Evolutionary conservation across 75 land plant genomes (phyloP).

Genomic region (Cryptomeria japonica): DNA sequence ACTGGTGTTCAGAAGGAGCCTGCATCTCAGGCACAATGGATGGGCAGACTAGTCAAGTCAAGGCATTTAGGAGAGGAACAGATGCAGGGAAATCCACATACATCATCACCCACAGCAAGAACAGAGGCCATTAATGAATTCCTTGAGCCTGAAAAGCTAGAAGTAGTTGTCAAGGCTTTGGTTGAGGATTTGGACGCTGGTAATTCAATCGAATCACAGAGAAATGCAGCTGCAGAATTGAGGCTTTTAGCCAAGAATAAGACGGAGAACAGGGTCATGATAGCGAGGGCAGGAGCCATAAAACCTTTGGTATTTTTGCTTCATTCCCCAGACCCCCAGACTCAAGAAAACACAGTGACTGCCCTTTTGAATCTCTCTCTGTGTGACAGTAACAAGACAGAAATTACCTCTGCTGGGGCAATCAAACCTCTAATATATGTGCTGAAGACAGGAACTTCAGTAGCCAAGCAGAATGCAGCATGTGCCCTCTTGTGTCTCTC

Average conservation of each 20-base stretch:
- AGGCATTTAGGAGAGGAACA: not conserved
- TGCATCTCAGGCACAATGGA: conserved; percentile 1
- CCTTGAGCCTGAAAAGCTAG: conserved; percentile 9
- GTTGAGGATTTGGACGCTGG: not conserved
- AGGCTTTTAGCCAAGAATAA: conserved; percentile 66
- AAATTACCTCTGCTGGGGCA: conserved; percentile 62
- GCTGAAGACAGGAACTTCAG: conserved; percentile 55
- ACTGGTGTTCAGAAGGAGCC: conserved; percentile 1
- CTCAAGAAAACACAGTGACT: conserved; percentile 76
- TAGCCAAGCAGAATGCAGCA: conserved; percentile 80
- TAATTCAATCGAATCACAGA: conserved; percentile 36
- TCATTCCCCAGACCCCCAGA: conserved; percentile 45
- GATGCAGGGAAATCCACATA: not conserved
- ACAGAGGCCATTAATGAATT: not conserved
- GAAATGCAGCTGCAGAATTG: conserved; percentile 58
- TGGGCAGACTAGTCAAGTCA: not conserved
- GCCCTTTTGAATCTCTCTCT: conserved; percentile 79
- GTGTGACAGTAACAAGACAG: conserved; percentile 67
- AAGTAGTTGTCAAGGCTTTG: conserved; percentile 5
- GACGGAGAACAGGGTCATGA: conserved; percentile 59
- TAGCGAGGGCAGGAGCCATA: conserved; percentile 75
- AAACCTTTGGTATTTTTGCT: conserved; percentile 52
- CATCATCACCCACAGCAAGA: not conserved
- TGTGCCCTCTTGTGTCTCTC: conserved; percentile 68
- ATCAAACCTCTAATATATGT: conserved; percentile 56